Conservation (phyloP, 495 filamentous ascomycete species). For the Peziza echinospora region DNA sequence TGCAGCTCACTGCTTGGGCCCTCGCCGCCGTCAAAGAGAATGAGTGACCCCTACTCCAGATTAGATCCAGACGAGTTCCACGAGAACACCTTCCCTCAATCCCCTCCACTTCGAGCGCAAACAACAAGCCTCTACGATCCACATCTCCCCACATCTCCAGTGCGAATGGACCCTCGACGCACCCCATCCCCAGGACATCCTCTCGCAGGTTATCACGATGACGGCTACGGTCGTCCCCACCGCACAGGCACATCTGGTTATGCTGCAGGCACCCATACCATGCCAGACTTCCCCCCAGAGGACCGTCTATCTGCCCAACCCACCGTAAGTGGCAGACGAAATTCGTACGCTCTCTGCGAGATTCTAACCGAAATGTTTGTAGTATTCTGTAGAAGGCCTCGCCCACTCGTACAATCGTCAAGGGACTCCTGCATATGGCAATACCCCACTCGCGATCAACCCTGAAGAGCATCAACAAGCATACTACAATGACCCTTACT, state of each 20-base stretch:
- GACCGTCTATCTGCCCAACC: constrained; percentile 15
- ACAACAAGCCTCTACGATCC: background rate
- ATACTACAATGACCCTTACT: constrained; percentile 13
- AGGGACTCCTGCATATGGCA: background rate
- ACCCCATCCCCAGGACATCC: background rate
- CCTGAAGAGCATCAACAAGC: constrained; percentile 10
- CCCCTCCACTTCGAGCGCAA: background rate
- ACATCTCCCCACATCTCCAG: background rate
- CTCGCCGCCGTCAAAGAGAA: too few species aligned
- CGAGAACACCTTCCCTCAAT: too few species aligned
- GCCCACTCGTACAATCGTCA: constrained; percentile 12
- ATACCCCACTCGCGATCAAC: constrained; percentile 2
- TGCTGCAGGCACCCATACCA: constrained; percentile 12
- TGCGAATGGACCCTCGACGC: background rate
- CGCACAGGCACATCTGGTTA: constrained; percentile 6
- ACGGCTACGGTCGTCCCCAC: background rate
- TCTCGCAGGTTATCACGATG: background rate
- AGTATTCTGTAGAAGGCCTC: constrained; percentile 18
- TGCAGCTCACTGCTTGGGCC: too few species aligned
- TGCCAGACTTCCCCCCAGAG: constrained; percentile 15
- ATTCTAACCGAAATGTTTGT: background rate
- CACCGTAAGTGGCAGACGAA: constrained; percentile 10
- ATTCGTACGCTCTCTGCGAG: background rate
- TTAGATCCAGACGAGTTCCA: background rate
- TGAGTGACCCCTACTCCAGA: background rate